phyloP scores from a whole-genome alignment of 345 rosid genomes.

The Stellera chamaejasme region DNA sequence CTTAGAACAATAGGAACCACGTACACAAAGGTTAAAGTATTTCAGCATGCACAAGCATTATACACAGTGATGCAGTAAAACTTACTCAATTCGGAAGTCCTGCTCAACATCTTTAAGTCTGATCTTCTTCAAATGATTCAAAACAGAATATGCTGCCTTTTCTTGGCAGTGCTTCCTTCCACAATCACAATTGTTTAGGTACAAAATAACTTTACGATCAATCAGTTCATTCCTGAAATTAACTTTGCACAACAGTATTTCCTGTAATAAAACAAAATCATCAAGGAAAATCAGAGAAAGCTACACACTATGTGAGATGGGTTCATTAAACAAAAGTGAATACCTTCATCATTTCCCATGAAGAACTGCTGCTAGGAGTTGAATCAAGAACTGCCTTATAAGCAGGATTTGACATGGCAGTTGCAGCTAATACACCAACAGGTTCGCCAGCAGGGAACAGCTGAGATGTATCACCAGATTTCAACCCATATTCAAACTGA shows the following conservation, averaged over 20 bases:
- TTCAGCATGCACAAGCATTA: not conserved
- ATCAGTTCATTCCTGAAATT: conserved; percentile 55
- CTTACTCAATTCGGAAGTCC: conserved; percentile 77
- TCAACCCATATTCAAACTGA: conserved; percentile 68
- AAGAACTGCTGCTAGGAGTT: conserved; percentile 72
- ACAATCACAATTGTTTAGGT: conserved; percentile 65
- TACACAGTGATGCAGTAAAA: conserved; percentile 6
- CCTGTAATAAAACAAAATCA: conserved; percentile 37
- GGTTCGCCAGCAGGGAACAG: conserved; percentile 90
- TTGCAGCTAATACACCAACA: conserved; percentile 95
- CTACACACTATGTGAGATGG: not conserved
- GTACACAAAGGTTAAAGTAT: no score
- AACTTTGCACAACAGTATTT: conserved; percentile 77
- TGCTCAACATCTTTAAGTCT: conserved; percentile 64
- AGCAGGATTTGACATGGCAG: conserved; percentile 97
- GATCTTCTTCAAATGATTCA: conserved; percentile 69
- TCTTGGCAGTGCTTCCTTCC: conserved; percentile 76
- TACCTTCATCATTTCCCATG: conserved; percentile 99
- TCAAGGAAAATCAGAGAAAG: not conserved
- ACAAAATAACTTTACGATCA: conserved; percentile 70
- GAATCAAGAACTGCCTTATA: conserved; percentile 99
- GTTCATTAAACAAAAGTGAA: conserved; percentile 1
- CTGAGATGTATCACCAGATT: conserved; percentile 35
- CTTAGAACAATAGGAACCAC: no score
- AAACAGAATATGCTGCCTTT: conserved; percentile 56